Base-by-base conservation (phyloP, 345 rosid genomes). In the Citrus maxima region DNA sequence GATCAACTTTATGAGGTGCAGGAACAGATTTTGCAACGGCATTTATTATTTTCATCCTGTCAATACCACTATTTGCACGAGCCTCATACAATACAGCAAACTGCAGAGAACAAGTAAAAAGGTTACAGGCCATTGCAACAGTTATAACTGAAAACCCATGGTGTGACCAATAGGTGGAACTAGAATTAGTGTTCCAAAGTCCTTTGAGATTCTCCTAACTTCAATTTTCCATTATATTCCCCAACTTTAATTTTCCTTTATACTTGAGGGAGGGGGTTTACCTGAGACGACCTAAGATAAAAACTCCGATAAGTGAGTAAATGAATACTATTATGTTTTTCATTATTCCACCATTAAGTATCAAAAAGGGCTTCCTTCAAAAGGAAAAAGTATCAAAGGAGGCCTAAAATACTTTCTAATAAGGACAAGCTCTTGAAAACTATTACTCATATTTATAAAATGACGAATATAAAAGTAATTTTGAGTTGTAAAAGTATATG, bases 61-160 rank as follows among this genome's bases (percentile, higher is more conserved):
- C 99, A 68, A 94, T 82, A 14, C 98, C 99, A 4, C 92, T 91
- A 80, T 93, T 96, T 79, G 99, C 98, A 6, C 98, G 92, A 24
- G 95, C 92, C 80, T 85, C 98, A 65, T 96, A 96, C 80, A 88
- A 68, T 65, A 96, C 98, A 28, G 99, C 99, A 90, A 94, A 96
- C 99, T 96, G 93, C 86, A 86, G 6, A 40, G 9, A 80, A 77
- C 18, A 66, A 67, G 9, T 35, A 6, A 24, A 63, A 49, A 58
- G 67, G 5, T 49, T 22, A 51, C n/a, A n/a, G 62, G 42, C 18
- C 63, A 70, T 61, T n/a, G 30, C 25, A 64, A 25, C 68, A 60
- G 49, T 22, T 74, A 9, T 8, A 12, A 51, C 18, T 28, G 19
- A 55, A 28, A 67, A 77, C 32, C 24, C 30, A 40, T 24, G 72